A percentile compares a stretch with the other conserved stretches of the same genome.
phyloP scores from a whole-genome alignment of 306 rosid genomes.

The Begonia masoniana region DNA sequence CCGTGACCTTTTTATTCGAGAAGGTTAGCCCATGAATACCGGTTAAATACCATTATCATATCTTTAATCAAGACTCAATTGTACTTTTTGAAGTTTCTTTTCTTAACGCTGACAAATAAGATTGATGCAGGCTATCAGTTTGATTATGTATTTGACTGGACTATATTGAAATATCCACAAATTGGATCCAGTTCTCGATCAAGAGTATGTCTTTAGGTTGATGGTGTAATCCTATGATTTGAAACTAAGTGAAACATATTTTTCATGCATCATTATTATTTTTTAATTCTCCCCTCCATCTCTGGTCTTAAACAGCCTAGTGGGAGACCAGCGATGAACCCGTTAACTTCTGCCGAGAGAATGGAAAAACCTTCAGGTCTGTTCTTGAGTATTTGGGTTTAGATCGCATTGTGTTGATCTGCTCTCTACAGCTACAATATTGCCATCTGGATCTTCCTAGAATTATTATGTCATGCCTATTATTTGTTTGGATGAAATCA shows the following conservation, averaged over 20 bases:
- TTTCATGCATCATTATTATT: no score
- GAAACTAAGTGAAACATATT: no score
- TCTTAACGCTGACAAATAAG: constrained; percentile 3
- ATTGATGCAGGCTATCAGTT: constrained; percentile 72
- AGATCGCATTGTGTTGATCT: no score
- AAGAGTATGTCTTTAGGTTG: constrained; percentile 25
- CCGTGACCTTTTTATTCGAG: constrained; percentile 87
- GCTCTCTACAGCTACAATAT: no score
- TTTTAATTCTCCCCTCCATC: not conserved
- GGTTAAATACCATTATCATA: not conserved
- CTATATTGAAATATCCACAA: constrained; percentile 85
- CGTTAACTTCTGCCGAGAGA: constrained; percentile 63
- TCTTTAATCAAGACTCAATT: not conserved
- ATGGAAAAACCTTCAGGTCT: constrained; percentile 69
- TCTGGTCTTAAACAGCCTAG: constrained; percentile 36
- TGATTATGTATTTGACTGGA: constrained; percentile 98
- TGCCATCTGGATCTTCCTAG: no score
- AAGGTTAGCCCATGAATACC: constrained; percentile 43
- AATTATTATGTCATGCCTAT: no score
- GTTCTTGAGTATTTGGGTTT: not conserved
- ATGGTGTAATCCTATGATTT: no score
- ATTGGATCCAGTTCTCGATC: constrained; percentile 87
- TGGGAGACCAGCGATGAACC: constrained; percentile 57
- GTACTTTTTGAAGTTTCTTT: not conserved
- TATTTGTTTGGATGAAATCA: not conserved